Evolutionary conservation across 2,329 filamentous ascomycete species (phyloP).

Genomic region (Tothia fuscella): DNA sequence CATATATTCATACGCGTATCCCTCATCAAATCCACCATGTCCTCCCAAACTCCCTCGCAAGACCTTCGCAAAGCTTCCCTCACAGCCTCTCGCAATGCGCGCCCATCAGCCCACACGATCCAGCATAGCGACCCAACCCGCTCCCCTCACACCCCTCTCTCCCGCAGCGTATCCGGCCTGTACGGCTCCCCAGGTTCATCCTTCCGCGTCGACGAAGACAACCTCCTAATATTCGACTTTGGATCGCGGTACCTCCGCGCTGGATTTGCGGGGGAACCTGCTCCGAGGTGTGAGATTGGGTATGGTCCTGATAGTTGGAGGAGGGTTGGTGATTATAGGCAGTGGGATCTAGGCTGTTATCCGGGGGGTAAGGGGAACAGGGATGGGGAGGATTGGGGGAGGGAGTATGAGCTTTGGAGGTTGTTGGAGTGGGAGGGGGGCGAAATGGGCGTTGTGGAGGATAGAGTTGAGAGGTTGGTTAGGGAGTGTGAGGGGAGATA

Average conservation of each 20-base stretch:
- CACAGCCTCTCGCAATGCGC: slow-evolving; percentile 15
- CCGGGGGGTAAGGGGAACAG: slow-evolving; percentile 38
- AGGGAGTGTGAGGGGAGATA: slow-evolving; percentile 74
- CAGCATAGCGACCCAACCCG: background rate
- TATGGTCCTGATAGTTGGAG: slow-evolving; percentile 68
- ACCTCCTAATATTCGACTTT: slow-evolving; percentile 70
- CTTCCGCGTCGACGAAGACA: slow-evolving; percentile 61
- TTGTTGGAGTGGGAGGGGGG: slow-evolving; percentile 47
- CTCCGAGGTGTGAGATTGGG: slow-evolving; percentile 56
- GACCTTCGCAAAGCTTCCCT: slow-evolving; percentile 41
- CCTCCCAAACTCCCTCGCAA: slow-evolving; percentile 2
- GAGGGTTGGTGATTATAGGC: slow-evolving; percentile 69
- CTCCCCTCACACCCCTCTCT: slow-evolving; percentile 45
- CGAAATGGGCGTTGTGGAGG: slow-evolving; percentile 63
- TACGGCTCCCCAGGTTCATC: slow-evolving; percentile 43
- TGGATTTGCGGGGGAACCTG: slow-evolving; percentile 75
- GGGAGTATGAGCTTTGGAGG: slow-evolving; percentile 63
- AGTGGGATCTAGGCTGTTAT: slow-evolving; percentile 50
- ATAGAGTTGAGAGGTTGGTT: slow-evolving; percentile 74
- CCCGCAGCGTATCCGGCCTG: slow-evolving; percentile 45
- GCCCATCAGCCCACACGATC: slow-evolving; percentile 4
- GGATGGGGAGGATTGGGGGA: slow-evolving; percentile 46
- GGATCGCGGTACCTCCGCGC: slow-evolving; percentile 67
- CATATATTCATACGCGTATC: no score
- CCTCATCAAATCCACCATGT: background rate